phyloP scores from a whole-genome alignment of 768 basidiomycete species.

The Plicaturopsis crispa region DNA sequence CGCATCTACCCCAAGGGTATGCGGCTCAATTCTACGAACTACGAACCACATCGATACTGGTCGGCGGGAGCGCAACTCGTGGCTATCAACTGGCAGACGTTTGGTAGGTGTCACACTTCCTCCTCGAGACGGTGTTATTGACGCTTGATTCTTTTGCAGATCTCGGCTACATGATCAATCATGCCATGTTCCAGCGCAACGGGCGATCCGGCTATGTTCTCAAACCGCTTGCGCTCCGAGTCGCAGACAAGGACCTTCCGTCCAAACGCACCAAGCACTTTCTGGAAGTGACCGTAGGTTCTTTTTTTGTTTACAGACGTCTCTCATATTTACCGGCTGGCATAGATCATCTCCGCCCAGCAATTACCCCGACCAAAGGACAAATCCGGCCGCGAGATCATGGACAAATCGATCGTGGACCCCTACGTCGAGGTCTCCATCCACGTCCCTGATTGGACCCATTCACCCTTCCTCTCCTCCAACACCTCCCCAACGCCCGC shows the following conservation, averaged over 20 bases:
- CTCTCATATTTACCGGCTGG: not conserved
- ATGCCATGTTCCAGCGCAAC: slow-evolving; percentile 92
- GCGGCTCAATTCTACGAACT: slow-evolving; percentile 79
- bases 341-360: slow-evolving; percentile 77
- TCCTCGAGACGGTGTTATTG: too few species aligned
- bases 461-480: slow-evolving; percentile 16
- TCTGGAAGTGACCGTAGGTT: slow-evolving; percentile 55
- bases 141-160: slow-evolving; percentile 37
- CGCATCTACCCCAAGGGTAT: slow-evolving; percentile 83
- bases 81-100: slow-evolving; percentile 97
- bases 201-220: slow-evolving; percentile 86
- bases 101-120: slow-evolving; percentile 48
- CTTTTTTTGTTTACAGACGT: not conserved
- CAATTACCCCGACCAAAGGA: slow-evolving; percentile 76
- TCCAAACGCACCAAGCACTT: slow-evolving; percentile 45
- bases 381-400: slow-evolving; percentile 49
- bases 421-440: slow-evolving; percentile 80
- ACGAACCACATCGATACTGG: slow-evolving; percentile 87
- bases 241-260: slow-evolving; percentile 53
- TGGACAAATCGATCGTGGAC: slow-evolving; percentile 49
- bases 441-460: slow-evolving; percentile 66
- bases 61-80: slow-evolving; percentile 83
- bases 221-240: slow-evolving; percentile 73
- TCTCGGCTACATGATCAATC: slow-evolving; percentile 85
- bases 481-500: slow-evolving; percentile 10